phyloP scores from a whole-genome alignment of 306 rosid genomes.

The Datisca glomerata region DNA sequence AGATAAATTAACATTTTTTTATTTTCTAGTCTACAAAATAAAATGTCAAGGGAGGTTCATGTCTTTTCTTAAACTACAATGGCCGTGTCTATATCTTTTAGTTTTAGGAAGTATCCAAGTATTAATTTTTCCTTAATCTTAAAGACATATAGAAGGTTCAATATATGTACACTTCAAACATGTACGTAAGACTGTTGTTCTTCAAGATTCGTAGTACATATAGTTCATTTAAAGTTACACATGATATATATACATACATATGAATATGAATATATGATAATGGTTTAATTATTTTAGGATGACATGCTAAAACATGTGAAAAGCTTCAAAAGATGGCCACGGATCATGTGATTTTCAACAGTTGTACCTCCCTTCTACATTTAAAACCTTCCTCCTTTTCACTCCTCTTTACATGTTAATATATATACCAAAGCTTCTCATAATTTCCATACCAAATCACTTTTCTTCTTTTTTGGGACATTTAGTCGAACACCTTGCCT shows the following conservation, averaged over 20 bases:
- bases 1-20: no score
- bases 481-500: no score
- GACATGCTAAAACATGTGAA: conserved; percentile 56
- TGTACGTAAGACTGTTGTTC: not conserved
- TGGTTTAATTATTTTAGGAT: conserved; percentile 7
- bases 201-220: conserved; percentile 4
- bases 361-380: conserved; percentile 37
- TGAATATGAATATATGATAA: not conserved
- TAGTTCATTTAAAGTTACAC: conserved; percentile 12
- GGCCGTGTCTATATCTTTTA: no score
- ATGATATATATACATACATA: not conserved
- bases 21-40: no score
- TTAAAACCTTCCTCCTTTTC: conserved; percentile 20
- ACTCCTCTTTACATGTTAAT: conserved; percentile 6
- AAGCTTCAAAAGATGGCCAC: conserved; percentile 31
- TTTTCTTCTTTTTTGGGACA: conserved; percentile 5
- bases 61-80: no score
- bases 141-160: not conserved
- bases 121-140: not conserved
- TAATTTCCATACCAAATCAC: conserved; percentile 10
- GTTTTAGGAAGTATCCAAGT: no score
- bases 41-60: no score
- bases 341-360: conserved; percentile 81
- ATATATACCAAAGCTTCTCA: conserved; percentile 1
- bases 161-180: not conserved